Conservation (phyloP, 164 flowering plant genomes). For the Platanus orientalis region DNA sequence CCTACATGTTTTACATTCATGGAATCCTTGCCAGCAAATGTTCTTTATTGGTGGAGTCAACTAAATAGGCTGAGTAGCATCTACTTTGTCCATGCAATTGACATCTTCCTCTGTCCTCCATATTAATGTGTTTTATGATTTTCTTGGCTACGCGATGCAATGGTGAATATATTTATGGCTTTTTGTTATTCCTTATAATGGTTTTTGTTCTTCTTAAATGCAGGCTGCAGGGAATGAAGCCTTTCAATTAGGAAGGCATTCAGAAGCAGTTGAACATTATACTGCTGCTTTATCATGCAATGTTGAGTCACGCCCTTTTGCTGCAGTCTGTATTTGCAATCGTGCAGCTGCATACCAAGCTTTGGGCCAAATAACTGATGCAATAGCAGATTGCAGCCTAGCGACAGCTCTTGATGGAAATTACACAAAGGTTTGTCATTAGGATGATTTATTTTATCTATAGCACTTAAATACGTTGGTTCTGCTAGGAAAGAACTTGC, state of each 20-base stretch:
- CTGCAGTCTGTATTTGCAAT: slow-evolving; percentile 91
- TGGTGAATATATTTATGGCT: no score
- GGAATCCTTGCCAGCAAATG: no score
- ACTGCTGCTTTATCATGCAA: slow-evolving; percentile 72
- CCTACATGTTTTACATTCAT: no score
- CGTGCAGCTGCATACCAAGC: slow-evolving; percentile 97
- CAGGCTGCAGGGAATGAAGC: slow-evolving; percentile 92
- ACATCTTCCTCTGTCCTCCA: no score
- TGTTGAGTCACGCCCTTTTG: slow-evolving; percentile 76
- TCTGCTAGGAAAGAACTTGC: no score
- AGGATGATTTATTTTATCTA: background rate
- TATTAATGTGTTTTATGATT: no score
- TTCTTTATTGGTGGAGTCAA: no score
- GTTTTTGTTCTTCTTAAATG: slow-evolving; percentile 18
- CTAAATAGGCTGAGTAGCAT: no score
- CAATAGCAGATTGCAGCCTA: slow-evolving; percentile 93
- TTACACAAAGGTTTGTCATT: slow-evolving; percentile 69
- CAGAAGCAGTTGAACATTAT: slow-evolving; percentile 88
- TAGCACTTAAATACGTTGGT: background rate
- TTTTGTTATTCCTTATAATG: no score
- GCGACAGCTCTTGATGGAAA: slow-evolving; percentile 84
- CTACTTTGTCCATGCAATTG: no score
- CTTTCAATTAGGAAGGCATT: slow-evolving; percentile 55
- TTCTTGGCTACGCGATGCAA: no score
- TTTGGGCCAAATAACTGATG: slow-evolving; percentile 76